Conservation (phyloP, 2,329 filamentous ascomycete genomes). For the Botryotinia calthae region DNA sequence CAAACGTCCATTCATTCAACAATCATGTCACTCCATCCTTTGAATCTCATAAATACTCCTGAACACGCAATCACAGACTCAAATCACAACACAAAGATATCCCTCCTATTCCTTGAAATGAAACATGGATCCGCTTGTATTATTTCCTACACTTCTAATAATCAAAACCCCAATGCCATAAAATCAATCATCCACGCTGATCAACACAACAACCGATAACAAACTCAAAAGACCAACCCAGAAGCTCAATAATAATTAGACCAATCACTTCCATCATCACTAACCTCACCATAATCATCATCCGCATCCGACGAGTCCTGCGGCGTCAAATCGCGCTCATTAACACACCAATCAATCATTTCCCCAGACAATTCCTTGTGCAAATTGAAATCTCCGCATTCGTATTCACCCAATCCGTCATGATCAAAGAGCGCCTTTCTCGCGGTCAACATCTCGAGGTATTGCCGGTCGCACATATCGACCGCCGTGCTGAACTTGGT, state of each 20-base stretch:
- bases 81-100: not conserved
- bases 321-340: not conserved
- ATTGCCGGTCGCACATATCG: constrained; percentile 7
- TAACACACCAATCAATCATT: not conserved
- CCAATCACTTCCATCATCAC: not conserved
- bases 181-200: not conserved
- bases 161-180: not conserved
- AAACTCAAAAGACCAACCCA: not conserved
- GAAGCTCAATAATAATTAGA: not conserved
- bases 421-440: not conserved
- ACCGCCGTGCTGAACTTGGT: not conserved
- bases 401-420: not conserved
- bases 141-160: not conserved
- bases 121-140: not conserved
- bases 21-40: not conserved
- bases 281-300: not conserved
- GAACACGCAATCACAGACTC: not conserved
- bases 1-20: not conserved
- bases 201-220: not conserved
- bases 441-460: not conserved
- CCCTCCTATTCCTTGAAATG: too few species aligned
- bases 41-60: not conserved
- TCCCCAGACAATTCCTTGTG: not conserved
- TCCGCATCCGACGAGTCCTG: not conserved
- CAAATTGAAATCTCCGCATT: not conserved